phyloP scores from a whole-genome alignment of 2,329 filamentous ascomycete species.

The Tolypocladium guangdongense region DNA sequence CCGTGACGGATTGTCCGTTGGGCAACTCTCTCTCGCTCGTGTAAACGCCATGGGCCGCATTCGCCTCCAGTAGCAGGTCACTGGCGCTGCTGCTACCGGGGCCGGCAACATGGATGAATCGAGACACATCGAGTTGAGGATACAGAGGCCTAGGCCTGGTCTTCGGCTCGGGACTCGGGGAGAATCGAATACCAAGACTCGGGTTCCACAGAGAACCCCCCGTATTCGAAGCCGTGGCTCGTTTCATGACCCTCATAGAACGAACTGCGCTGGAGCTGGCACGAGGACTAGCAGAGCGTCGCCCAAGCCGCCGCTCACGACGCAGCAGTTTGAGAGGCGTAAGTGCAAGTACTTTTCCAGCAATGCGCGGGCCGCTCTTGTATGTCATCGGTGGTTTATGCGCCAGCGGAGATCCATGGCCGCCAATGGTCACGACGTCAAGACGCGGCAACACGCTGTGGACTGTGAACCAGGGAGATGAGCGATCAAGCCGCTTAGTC shows the following conservation, averaged over 20 bases:
- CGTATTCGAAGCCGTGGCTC: constrained; percentile 5
- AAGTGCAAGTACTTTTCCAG: constrained; percentile 15
- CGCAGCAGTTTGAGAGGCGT: not conserved
- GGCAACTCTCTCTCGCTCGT: not conserved
- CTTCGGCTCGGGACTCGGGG: constrained; percentile 8
- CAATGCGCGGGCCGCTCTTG: constrained; percentile 8
- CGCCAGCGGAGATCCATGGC: constrained; percentile 5
- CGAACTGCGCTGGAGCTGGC: not conserved
- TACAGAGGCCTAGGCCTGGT: constrained; percentile 7
- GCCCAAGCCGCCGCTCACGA: not conserved
- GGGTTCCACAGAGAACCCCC: constrained; percentile 17
- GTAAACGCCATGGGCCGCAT: not conserved
- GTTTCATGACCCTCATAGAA: constrained; percentile 1
- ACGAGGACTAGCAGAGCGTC: not conserved
- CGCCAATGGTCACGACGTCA: constrained; percentile 11
- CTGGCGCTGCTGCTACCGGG: not conserved
- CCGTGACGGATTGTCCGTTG: not conserved
- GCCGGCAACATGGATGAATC: constrained; percentile 12
- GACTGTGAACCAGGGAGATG: not conserved
- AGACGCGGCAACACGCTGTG: constrained; percentile 4
- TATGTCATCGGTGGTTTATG: constrained; percentile 9
- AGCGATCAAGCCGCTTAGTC: constrained; percentile 20
- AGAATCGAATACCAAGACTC: constrained; percentile 19
- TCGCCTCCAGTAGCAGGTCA: not conserved
- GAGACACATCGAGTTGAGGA: constrained; percentile 13